Conservation (phyloP, 2,329 filamentous ascomycete species). For the Fusarium lyarnte region DNA sequence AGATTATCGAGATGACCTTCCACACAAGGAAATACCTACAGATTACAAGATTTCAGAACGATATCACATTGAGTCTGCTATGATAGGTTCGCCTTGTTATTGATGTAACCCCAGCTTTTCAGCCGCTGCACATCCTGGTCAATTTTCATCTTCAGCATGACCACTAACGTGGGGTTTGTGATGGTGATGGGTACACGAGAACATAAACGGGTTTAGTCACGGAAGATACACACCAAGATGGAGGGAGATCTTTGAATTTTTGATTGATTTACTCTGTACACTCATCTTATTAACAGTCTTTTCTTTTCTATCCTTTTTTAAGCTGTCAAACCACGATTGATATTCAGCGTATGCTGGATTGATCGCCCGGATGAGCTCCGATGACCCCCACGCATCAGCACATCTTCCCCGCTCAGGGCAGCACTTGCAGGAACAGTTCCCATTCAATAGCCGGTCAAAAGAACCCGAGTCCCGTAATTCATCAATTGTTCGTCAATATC, state of each 20-base stretch:
- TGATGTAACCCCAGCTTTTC: background rate
- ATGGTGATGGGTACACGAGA: background rate
- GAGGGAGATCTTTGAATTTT: too few relatives aligned
- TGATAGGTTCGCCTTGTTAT: background rate
- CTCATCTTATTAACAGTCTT: background rate
- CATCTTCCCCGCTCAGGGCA: background rate
- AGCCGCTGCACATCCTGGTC: background rate
- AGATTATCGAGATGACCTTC: background rate
- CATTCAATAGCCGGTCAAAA: background rate
- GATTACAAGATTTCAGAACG: background rate
- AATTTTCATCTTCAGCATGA: background rate
- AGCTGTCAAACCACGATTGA: background rate
- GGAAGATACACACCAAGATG: too few relatives aligned
- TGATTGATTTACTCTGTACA: rapidly evolving
- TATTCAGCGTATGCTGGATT: rapidly evolving
- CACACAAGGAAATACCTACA: background rate
- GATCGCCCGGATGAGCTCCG: background rate
- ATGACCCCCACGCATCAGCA: background rate
- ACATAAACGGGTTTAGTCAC: background rate
- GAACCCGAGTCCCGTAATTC: background rate
- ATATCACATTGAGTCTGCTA: background rate
- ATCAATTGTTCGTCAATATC: background rate
- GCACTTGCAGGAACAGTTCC: background rate
- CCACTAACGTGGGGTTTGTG: background rate
- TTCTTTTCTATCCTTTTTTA: background rate